Evolutionary conservation across 495 filamentous ascomycete species (phyloP).

Genomic region (Bryoglossum gracile): DNA sequence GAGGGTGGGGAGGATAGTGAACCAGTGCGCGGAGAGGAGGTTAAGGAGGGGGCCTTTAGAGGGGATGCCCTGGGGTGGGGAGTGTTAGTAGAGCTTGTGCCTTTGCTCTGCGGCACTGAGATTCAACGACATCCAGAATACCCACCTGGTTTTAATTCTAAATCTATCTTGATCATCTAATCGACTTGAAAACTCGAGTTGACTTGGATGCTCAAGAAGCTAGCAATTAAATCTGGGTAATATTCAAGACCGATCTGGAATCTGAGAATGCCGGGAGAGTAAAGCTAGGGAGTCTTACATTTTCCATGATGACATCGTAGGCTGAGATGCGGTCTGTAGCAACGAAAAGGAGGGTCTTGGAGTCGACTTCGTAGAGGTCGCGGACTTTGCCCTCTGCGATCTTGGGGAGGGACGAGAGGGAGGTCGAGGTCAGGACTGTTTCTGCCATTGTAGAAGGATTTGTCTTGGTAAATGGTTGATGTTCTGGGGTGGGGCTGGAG

Average conservation of each 20-base stretch:
- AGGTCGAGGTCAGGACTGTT: slow-evolving; percentile 11
- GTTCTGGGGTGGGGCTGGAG: too few relatives aligned
- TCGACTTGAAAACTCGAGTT: not conserved
- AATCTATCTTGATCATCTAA: too few relatives aligned
- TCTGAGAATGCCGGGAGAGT: too few relatives aligned
- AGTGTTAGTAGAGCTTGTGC: too few relatives aligned
- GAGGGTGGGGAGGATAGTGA: slow-evolving; percentile 56
- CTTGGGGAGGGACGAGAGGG: slow-evolving; percentile 26
- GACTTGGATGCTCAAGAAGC: not conserved
- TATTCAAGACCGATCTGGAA: too few relatives aligned
- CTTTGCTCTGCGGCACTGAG: too few relatives aligned
- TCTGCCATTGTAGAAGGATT: slow-evolving; percentile 4
- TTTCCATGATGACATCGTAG: slow-evolving; percentile 86
- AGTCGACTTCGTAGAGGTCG: slow-evolving; percentile 70
- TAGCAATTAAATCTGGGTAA: not conserved
- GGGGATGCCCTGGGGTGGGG: slow-evolving; percentile 56
- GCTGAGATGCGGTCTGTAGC: slow-evolving; percentile 90
- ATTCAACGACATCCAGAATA: too few relatives aligned
- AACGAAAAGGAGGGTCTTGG: slow-evolving; percentile 75
- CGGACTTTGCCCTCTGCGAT: slow-evolving; percentile 63
- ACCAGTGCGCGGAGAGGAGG: slow-evolving; percentile 79
- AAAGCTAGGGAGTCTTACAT: too few relatives aligned
- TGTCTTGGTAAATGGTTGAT: too few relatives aligned
- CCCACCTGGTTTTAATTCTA: too few relatives aligned
- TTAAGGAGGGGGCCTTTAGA: slow-evolving; percentile 81